Evolutionary conservation across 805 yeast species (phyloP).

Genomic region (Alloascoidea africana): DNA sequence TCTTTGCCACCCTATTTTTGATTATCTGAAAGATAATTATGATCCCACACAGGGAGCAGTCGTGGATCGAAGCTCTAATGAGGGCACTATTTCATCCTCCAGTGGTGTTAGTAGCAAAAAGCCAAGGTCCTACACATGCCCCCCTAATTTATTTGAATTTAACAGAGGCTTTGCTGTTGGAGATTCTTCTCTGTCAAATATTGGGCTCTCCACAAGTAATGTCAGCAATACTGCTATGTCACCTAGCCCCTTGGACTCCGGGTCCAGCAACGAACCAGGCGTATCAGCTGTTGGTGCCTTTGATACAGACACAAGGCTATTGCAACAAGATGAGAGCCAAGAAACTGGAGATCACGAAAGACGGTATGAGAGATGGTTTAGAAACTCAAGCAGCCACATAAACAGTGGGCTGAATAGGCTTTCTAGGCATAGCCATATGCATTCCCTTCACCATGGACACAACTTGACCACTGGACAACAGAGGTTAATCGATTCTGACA

Average conservation of each 20-base stretch:
- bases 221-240: background rate
- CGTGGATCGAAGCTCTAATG: no score
- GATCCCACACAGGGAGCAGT: background rate
- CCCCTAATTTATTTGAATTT: background rate
- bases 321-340: no score
- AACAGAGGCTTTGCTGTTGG: no score
- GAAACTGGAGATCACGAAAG: no score
- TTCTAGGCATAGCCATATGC: no score
- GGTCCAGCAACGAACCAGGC: background rate
- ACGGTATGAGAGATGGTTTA: no score
- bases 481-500: no score
- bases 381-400: background rate
- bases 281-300: no score
- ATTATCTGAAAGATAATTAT: conserved; percentile 36
- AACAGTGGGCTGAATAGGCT: no score
- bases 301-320: background rate
- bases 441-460: no score
- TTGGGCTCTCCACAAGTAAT: no score
- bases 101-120: background rate
- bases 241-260: background rate
- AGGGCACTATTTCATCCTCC: background rate
- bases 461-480: background rate
- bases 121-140: background rate
- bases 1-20: conserved; percentile 58
- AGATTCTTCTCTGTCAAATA: no score